Percentiles rank a stretch among this genome's conserved stretches.
Conservation (phyloP, 805 yeast genomes). For the Candida qinlingensis region DNA sequence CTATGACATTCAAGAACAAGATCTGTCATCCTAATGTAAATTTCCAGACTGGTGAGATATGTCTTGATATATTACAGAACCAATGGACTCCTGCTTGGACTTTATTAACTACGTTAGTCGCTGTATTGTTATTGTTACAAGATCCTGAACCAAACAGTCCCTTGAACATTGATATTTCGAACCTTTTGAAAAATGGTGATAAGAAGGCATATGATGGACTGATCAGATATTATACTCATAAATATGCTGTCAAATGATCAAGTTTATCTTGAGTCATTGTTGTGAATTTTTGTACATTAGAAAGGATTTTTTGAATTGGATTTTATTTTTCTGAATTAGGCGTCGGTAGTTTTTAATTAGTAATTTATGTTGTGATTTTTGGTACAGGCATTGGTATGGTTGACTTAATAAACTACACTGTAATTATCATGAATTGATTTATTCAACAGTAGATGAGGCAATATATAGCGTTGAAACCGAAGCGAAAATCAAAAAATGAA, state of each 20-base stretch:
- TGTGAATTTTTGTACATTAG: neutral
- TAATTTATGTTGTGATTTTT: too few species aligned
- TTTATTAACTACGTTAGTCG: slow-evolving; percentile 47
- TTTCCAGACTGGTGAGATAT: slow-evolving; percentile 57
- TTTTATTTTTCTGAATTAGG: too few species aligned
- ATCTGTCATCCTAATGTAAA: slow-evolving; percentile 47
- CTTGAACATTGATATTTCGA: slow-evolving; percentile 64
- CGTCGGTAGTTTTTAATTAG: too few species aligned
- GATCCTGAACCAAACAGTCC: slow-evolving; percentile 74
- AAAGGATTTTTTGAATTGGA: too few species aligned
- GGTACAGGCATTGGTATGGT: too few species aligned
- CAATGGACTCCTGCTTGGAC: slow-evolving; percentile 79
- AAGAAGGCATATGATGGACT: slow-evolving; percentile 36
- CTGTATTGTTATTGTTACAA: slow-evolving; percentile 50
- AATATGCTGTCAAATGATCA: slow-evolving; percentile 15
- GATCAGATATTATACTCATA: slow-evolving; percentile 34
- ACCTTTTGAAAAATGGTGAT: slow-evolving; percentile 46
- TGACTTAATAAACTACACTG: too few species aligned
- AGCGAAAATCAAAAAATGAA: too few species aligned
- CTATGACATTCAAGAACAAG: slow-evolving; percentile 36
- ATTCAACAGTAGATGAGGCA: too few species aligned
- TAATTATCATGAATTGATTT: too few species aligned
- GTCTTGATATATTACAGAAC: slow-evolving; percentile 56
- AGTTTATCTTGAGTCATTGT: neutral
- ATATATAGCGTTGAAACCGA: too few species aligned